Evolutionary conservation across 2,329 filamentous ascomycete genomes (phyloP).

Genomic region (Pyrenophora teres): DNA sequence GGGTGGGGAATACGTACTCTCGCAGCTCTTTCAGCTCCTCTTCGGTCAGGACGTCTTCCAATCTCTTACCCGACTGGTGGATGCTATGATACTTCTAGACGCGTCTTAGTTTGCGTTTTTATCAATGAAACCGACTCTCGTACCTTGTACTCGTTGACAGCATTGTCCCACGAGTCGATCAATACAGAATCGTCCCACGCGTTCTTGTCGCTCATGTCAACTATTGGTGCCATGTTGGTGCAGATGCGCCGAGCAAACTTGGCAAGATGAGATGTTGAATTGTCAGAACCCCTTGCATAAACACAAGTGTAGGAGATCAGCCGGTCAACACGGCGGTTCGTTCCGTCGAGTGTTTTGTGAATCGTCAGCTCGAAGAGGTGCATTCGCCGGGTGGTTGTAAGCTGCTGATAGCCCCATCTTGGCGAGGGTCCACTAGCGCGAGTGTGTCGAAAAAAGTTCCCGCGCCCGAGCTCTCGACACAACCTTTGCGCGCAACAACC

Average conservation of each 20-base stretch:
- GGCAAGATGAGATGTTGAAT: background rate
- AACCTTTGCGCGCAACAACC: constrained; percentile 38
- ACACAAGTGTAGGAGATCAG: background rate
- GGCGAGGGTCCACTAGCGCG: constrained; percentile 31
- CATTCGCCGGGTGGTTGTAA: background rate
- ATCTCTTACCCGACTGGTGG: constrained; percentile 40
- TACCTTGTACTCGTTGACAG: constrained; percentile 46
- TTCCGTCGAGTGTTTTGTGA: too few relatives aligned
- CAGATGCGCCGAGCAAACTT: background rate
- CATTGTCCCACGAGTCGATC: constrained; percentile 43
- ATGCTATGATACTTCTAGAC: constrained; percentile 48
- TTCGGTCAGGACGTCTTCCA: constrained; percentile 42
- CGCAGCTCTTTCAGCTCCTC: constrained; percentile 40
- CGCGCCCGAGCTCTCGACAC: constrained; percentile 32
- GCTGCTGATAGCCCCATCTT: constrained; percentile 15
- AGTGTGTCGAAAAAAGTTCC: constrained; percentile 35
- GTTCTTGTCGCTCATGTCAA: constrained; percentile 38
- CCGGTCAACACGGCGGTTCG: background rate
- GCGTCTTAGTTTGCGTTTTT: constrained; percentile 11
- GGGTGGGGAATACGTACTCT: constrained; percentile 23
- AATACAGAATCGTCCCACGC: constrained; percentile 48
- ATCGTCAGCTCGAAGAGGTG: background rate
- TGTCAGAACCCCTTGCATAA: background rate
- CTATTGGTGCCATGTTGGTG: constrained; percentile 27
- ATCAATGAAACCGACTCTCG: background rate